Conservation (phyloP, 805 yeast species). For the Maudiozyma bulderi region DNA sequence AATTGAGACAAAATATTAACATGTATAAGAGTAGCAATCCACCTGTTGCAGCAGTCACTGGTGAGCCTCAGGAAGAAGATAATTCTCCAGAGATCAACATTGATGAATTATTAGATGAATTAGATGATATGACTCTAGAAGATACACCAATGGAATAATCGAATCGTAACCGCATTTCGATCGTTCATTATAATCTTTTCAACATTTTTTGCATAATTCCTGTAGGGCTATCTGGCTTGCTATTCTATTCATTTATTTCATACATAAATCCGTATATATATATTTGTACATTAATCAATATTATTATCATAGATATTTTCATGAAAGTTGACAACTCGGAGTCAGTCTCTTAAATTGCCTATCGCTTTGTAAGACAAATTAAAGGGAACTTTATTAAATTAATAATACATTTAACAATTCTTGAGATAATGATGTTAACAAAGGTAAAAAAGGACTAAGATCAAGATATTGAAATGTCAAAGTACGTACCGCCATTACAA, state of each 20-base stretch:
- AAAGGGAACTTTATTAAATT: no score
- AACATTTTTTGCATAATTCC: no score
- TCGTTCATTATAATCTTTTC: neutral
- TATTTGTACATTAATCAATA: neutral
- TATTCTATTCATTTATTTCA: neutral
- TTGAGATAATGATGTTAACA: no score
- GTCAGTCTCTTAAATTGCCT: no score
- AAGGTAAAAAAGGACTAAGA: no score
- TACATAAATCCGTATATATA: neutral
- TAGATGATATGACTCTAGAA: slow-evolving; percentile 85
- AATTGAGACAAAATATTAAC: slow-evolving; percentile 83
- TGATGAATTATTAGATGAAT: slow-evolving; percentile 88
- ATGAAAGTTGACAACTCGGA: no score
- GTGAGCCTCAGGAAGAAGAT: slow-evolving; percentile 53
- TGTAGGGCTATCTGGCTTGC: neutral
- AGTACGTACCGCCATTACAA: slow-evolving; percentile 38
- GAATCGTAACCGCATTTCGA: neutral
- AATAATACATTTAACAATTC: no score
- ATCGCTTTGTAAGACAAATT: no score
- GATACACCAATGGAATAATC: slow-evolving; percentile 28
- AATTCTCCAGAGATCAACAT: slow-evolving; percentile 84
- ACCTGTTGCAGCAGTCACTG: slow-evolving; percentile 14
- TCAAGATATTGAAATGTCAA: slow-evolving; percentile 1
- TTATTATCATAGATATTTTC: neutral
- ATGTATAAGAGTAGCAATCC: slow-evolving; percentile 54